Conservation (phyloP, 2,329 filamentous ascomycete species). For the Aspergillus hortae region DNA sequence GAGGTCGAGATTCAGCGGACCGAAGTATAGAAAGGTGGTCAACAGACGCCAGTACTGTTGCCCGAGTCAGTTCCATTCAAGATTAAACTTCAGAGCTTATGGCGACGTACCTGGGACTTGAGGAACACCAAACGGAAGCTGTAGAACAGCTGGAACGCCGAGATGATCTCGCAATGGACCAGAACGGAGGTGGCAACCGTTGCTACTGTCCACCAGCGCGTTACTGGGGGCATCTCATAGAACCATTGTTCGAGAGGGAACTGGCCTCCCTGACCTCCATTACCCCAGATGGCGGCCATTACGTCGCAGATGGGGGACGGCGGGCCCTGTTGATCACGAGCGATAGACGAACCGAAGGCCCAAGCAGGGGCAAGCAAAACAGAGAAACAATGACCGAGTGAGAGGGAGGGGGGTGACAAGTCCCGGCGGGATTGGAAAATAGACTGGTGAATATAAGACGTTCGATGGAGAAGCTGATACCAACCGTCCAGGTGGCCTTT, state of each 20-base stretch:
- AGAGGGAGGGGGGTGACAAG: neutral
- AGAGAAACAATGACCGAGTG: neutral
- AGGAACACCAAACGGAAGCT: constrained; percentile 88
- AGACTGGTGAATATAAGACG: too few relatives aligned
- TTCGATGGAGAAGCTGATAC: neutral
- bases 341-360: neutral
- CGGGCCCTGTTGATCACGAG: neutral
- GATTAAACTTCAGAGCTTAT: neutral
- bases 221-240: constrained; percentile 96
- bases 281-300: constrained; percentile 45
- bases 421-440: too few relatives aligned
- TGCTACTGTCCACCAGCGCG: constrained; percentile 93
- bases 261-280: constrained; percentile 48
- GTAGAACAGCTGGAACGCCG: constrained; percentile 94
- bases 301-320: constrained; percentile 7
- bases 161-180: constrained; percentile 89
- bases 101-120: constrained; percentile 77
- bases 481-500: constrained; percentile 22
- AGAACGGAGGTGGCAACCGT: constrained; percentile 82
- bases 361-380: neutral
- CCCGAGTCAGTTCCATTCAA: neutral
- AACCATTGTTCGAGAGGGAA: constrained; percentile 96
- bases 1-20: constrained; percentile 87
- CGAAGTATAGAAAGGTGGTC: constrained; percentile 96
- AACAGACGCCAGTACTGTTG: constrained; percentile 90